These are phyloP conservation scores for Medakamo hakoo DNA, from an alignment of 139 green algal genomes.

Conservation along the genomic window DNA sequence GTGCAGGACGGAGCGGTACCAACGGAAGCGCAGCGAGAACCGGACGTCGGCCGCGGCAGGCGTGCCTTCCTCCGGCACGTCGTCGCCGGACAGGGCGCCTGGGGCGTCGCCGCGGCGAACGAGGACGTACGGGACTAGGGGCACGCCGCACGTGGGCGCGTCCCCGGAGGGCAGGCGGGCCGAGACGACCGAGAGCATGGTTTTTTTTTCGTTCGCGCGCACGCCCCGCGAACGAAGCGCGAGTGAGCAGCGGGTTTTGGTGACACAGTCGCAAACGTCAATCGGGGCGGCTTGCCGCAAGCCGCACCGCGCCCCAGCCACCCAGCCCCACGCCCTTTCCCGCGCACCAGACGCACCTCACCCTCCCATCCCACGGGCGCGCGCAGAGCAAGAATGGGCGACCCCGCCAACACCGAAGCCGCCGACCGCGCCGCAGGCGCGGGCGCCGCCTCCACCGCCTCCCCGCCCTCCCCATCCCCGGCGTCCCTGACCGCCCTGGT, in stretches of 20 bases:
- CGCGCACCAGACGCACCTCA: too few relatives aligned
- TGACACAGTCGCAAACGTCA: background rate
- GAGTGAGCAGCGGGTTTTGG: too few relatives aligned
- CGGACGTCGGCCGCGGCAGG: constrained; percentile 25
- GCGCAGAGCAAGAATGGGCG: too few relatives aligned
- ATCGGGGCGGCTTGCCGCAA: background rate
- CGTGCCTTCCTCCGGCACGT: constrained; percentile 61
- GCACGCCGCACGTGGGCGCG: constrained; percentile 51
- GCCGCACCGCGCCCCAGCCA: too few relatives aligned
- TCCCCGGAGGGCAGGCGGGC: constrained; percentile 46
- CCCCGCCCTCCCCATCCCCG: too few relatives aligned
- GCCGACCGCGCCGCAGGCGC: too few relatives aligned
- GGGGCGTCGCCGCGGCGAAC: constrained; percentile 44
- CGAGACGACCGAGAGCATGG: constrained; percentile 15
- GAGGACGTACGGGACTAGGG: constrained; percentile 76
- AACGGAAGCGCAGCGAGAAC: constrained; percentile 65
- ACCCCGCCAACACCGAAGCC: too few relatives aligned
- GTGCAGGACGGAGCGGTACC: constrained; percentile 64
- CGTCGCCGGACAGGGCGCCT: constrained; percentile 34
- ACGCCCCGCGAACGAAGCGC: too few relatives aligned
- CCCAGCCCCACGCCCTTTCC: too few relatives aligned
- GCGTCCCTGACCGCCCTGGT: too few relatives aligned
- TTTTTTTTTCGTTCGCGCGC: background rate
- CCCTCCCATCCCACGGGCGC: too few relatives aligned
- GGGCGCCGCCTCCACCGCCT: too few relatives aligned